These are phyloP conservation scores for Colletotrichum orchidophilum DNA, from an alignment of 2,329 filamentous ascomycete genomes.

Conservation along the genomic window DNA sequence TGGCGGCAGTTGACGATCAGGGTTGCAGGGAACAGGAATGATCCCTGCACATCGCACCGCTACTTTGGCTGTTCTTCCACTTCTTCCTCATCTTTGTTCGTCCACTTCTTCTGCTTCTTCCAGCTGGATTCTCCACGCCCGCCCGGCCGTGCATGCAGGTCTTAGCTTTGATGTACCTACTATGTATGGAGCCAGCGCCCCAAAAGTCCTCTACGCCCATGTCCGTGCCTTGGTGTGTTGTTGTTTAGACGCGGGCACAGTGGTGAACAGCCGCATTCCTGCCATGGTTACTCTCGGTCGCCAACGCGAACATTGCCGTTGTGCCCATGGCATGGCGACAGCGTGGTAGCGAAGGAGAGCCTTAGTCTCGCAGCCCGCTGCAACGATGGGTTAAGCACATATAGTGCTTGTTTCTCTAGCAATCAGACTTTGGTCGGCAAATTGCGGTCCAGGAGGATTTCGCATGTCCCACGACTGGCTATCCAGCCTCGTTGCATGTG, in stretches of 20 bases:
- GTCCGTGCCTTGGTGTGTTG: neutral
- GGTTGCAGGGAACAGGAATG: conserved; percentile 31
- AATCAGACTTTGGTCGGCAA: neutral
- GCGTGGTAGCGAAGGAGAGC: neutral
- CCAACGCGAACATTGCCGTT: conserved; percentile 18
- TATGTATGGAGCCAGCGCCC: conserved; percentile 1
- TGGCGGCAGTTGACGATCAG: conserved; percentile 35
- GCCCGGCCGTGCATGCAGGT: conserved; percentile 26
- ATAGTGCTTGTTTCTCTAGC: conserved; percentile 10
- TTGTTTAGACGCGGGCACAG: conserved; percentile 14
- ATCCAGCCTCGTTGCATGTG: neutral
- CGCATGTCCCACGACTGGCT: neutral
- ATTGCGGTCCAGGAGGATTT: neutral
- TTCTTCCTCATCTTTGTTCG: conserved; percentile 19
- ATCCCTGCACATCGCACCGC: conserved; percentile 31
- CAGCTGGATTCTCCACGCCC: conserved; percentile 26
- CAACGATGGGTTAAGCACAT: neutral
- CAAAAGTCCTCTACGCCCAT: neutral
- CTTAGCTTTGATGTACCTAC: conserved; percentile 11
- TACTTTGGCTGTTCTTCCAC: conserved; percentile 18
- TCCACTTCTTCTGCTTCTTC: conserved; percentile 27
- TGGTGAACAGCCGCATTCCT: conserved; percentile 12
- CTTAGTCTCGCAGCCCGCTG: neutral
- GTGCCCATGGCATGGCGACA: conserved; percentile 4
- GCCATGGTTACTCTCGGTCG: neutral